Conservation (phyloP, 2,329 filamentous ascomycete species). For the Orbilia javanica region DNA sequence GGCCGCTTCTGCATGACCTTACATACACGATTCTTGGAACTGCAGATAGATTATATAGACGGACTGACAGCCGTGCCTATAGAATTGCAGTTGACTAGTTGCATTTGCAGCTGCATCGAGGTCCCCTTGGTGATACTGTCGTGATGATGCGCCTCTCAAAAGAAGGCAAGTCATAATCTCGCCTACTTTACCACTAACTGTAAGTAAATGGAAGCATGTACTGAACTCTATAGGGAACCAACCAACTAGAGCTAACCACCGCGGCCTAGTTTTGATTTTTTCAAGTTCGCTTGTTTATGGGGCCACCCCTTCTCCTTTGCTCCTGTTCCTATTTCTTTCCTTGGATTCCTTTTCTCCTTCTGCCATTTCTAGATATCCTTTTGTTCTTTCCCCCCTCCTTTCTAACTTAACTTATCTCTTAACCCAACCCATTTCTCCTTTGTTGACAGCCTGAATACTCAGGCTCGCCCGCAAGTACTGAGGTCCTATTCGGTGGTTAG, state of each 20-base stretch:
- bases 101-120: conserved; percentile 53
- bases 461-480: conserved; percentile 59
- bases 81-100: conserved; percentile 23
- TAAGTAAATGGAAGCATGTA: not conserved
- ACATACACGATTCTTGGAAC: conserved; percentile 50
- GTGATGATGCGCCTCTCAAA: conserved; percentile 52
- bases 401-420: conserved; percentile 55
- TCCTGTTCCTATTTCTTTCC: conserved; percentile 57
- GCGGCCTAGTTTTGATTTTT: conserved; percentile 56
- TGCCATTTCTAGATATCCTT: conserved; percentile 55
- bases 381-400: conserved; percentile 58
- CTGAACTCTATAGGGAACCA: conserved; percentile 53
- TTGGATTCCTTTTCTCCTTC: conserved; percentile 59
- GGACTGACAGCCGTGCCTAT: conserved; percentile 33
- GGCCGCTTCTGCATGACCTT: conserved; percentile 56
- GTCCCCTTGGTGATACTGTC: conserved; percentile 48
- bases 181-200: conserved; percentile 52
- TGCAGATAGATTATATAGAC: conserved; percentile 31
- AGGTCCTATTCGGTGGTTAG: conserved; percentile 60
- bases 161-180: conserved; percentile 59
- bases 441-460: conserved; percentile 60
- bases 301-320: conserved; percentile 51
- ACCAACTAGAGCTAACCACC: conserved; percentile 57
- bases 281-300: conserved; percentile 53
- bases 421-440: conserved; percentile 55